Conservation (phyloP, 2,329 filamentous ascomycete genomes). For the Ophiocordyceps sinensis region DNA sequence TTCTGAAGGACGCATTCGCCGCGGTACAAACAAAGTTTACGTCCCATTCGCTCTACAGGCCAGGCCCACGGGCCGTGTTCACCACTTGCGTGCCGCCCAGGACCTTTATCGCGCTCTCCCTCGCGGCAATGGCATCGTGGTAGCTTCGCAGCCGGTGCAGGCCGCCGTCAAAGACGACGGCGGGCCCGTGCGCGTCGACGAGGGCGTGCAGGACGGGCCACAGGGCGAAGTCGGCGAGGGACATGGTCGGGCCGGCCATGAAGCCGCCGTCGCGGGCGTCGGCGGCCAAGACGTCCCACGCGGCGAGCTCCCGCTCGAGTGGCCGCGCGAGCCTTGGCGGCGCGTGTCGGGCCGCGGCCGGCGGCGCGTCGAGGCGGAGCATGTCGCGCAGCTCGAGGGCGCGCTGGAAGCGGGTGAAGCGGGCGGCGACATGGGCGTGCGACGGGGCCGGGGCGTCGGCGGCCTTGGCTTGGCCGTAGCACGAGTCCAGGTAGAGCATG, state of each 20-base stretch:
- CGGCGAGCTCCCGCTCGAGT: constrained; percentile 15
- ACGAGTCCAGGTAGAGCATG: constrained; percentile 45
- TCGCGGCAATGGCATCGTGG: constrained; percentile 15
- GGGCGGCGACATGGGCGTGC: constrained; percentile 17
- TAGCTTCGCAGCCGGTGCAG: constrained; percentile 20
- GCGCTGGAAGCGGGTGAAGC: constrained; percentile 27
- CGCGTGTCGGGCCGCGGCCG: not conserved
- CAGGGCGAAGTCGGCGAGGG: constrained; percentile 39
- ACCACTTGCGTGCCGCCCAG: constrained; percentile 2
- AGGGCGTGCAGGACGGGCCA: constrained; percentile 41
- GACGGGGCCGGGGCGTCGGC: constrained; percentile 8
- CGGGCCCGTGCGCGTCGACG: constrained; percentile 16
- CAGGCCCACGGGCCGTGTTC: not conserved
- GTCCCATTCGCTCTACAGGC: too few species aligned
- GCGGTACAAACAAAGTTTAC: too few species aligned
- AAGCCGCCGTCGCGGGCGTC: constrained; percentile 18
- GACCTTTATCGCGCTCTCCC: constrained; percentile 10
- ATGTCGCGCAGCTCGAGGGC: constrained; percentile 19
- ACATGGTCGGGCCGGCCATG: constrained; percentile 26
- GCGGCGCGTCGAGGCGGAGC: not conserved
- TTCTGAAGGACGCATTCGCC: too few species aligned
- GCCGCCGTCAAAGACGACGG: constrained; percentile 12
- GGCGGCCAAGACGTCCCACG: constrained; percentile 24
- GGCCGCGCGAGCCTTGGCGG: not conserved
- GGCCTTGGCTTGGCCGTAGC: constrained; percentile 23